Conservation (phyloP, 140 eudicot species). For the Anethum foeniculum region DNA sequence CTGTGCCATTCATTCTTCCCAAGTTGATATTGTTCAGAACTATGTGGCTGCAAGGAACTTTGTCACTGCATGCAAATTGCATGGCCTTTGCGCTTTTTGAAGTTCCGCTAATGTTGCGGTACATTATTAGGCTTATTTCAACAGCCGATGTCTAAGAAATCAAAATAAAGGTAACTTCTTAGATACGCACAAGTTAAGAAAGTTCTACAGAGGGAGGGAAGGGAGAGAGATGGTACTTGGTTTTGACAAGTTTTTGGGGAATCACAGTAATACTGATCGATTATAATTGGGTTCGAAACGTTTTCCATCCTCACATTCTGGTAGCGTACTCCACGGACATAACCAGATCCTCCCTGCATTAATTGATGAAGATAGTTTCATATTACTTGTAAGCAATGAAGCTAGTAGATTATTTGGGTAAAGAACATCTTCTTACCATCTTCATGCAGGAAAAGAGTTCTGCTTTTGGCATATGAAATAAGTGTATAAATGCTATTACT, state of each 20-base stretch:
- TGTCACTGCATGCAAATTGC: slow-evolving; percentile 85
- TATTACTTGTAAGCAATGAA: neutral
- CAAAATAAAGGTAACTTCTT: neutral
- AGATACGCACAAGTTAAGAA: neutral
- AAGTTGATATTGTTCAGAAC: slow-evolving; percentile 61
- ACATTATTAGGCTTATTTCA: slow-evolving; percentile 78
- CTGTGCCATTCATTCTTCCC: slow-evolving; percentile 45
- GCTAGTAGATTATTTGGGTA: neutral
- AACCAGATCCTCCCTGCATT: slow-evolving; percentile 88
- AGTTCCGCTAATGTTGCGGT: slow-evolving; percentile 69
- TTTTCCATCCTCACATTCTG: slow-evolving; percentile 76
- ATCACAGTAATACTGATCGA: slow-evolving; percentile 94
- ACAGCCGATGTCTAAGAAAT: slow-evolving; percentile 60
- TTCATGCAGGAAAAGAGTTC: neutral
- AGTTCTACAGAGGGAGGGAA: neutral
- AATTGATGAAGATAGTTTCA: neutral
- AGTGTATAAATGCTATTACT: neutral
- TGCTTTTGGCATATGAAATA: neutral
- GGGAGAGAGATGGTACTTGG: slow-evolving; percentile 40
- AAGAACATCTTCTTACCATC: neutral
- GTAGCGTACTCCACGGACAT: slow-evolving; percentile 65
- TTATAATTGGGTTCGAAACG: slow-evolving; percentile 84
- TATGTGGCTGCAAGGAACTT: slow-evolving; percentile 75
- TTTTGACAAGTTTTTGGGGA: slow-evolving; percentile 72
- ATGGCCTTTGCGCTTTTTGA: slow-evolving; percentile 63